These are phyloP conservation scores for Saccharomycopsis hybrid DNA, from an alignment of 1,139 yeast species.

Conservation along the genomic window DNA sequence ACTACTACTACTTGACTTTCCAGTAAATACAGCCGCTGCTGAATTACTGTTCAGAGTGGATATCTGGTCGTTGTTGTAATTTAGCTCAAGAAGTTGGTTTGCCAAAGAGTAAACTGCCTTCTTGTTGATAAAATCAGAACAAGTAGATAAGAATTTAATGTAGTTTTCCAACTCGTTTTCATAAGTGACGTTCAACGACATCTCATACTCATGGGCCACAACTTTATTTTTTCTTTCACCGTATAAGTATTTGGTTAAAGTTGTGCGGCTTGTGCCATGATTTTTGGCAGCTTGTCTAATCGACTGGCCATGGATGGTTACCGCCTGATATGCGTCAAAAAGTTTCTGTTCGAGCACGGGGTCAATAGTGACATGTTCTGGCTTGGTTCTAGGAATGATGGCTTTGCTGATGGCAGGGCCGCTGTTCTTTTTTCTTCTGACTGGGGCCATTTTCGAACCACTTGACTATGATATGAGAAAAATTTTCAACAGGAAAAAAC, in stretches of 20 bases:
- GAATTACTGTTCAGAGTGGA: not conserved
- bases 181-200: conserved; percentile 15
- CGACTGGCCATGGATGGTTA: conserved; percentile 13
- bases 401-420: conserved; percentile 19
- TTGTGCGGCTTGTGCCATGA: conserved; percentile 17
- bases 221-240: conserved; percentile 20
- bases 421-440: conserved; percentile 11
- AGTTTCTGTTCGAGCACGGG: conserved; percentile 18
- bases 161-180: conserved; percentile 16
- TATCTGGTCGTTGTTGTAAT: not conserved
- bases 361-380: conserved; percentile 21
- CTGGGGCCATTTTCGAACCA: conserved; percentile 1
- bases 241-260: conserved; percentile 18
- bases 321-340: conserved; percentile 19
- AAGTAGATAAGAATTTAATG: conserved; percentile 5
- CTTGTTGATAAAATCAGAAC: conserved; percentile 12
- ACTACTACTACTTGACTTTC: no score
- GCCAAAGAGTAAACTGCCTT: conserved; percentile 15
- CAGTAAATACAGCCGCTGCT: not conserved
- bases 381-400: conserved; percentile 14
- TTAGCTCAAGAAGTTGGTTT: conserved; percentile 13
- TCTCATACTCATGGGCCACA: conserved; percentile 20
- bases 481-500: no score
- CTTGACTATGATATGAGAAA: no score
- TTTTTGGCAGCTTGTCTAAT: conserved; percentile 19